Evolutionary conservation across 2,329 filamentous ascomycete species (phyloP), one percentile per base, ranked within the genome.

Genomic region (Pseudocercospora pini-densiflorae): DNA sequence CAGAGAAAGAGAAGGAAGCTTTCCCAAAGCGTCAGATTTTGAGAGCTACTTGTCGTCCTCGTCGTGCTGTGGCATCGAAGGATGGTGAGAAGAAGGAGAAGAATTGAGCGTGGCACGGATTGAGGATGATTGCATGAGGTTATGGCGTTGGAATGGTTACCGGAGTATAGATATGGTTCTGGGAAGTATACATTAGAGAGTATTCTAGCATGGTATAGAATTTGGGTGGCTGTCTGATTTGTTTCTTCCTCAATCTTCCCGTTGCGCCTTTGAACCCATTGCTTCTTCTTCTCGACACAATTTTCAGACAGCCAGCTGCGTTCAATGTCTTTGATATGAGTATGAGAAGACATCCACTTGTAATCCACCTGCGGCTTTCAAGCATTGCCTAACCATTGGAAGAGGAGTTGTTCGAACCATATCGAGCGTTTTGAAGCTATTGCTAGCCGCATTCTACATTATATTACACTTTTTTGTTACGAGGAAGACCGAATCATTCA

Each of bases 31-130:
- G 31, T 43, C 55, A 36, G 29, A 10, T 43, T 43, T 10, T 27
- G n/a, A 36, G 24, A 40, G 29, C 55, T 12, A n/a, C 55, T 43
- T 58, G 55, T 43, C 55, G 55, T 40, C 55, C 55, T 16, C 55
- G 55, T 40, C 55, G 55, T 7, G 31, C 55, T 12, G 55, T 40
- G n/a, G 19, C 54, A 49, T 36, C 31, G n/a, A 54, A 24, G 31
- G 33, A 16, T 29, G 33, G n/a, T 5, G 61, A 63, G 61, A 58
- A 62, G 54, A 67, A 64, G 51, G 58, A 54, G 24, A 53, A 54
- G 45, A n/a, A 33, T 23, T 59, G 57, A 59, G 8, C n/a, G 7
- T n/a, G 36, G 21, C 7, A 23, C 4, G 5, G 40, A 6, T 14
- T 36, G 27, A 9, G 31, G 9, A 29, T 23, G 54, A 29, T 31